These are phyloP conservation scores for Cutaneotrichosporon cyanovorans DNA, from an alignment of 1,284 basidiomycete genomes.

Conservation along the genomic window DNA sequence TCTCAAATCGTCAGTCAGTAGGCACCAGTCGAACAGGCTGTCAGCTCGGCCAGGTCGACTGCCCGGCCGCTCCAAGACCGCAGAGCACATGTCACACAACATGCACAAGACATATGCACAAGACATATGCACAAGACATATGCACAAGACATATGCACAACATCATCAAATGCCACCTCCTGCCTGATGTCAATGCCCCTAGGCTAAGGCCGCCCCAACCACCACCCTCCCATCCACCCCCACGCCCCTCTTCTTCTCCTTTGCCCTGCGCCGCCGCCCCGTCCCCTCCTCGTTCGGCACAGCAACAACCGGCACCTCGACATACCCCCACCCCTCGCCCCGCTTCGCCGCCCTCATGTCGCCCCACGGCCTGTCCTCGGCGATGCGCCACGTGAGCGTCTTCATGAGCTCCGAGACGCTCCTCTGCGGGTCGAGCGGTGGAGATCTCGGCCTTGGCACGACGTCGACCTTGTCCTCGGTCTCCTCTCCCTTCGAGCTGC, in stretches of 20 bases:
- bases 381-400: constrained; percentile 22
- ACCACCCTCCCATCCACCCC: constrained; percentile 32
- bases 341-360: constrained; percentile 25
- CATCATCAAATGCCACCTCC: no score
- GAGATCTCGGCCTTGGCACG: constrained; percentile 20
- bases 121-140: no score
- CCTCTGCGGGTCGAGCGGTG: constrained; percentile 24
- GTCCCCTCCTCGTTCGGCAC: constrained; percentile 16
- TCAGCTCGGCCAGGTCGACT: no score
- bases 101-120: no score
- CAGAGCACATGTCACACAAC: no score
- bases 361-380: constrained; percentile 36
- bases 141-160: no score
- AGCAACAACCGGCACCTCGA: constrained; percentile 7
- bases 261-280: constrained; percentile 23
- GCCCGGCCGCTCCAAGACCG: no score
- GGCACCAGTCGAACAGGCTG: no score
- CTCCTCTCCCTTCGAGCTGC: neutral
- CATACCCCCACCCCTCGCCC: constrained; percentile 13
- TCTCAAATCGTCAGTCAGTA: no score
- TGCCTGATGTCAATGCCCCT: no score
- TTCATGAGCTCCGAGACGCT: constrained; percentile 30
- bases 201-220: constrained; percentile 15
- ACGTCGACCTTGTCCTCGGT: constrained; percentile 17
- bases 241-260: constrained; percentile 18